Evolutionary conservation across 805 yeast genomes (phyloP).

Genomic region (Clavispora santaluciae): DNA sequence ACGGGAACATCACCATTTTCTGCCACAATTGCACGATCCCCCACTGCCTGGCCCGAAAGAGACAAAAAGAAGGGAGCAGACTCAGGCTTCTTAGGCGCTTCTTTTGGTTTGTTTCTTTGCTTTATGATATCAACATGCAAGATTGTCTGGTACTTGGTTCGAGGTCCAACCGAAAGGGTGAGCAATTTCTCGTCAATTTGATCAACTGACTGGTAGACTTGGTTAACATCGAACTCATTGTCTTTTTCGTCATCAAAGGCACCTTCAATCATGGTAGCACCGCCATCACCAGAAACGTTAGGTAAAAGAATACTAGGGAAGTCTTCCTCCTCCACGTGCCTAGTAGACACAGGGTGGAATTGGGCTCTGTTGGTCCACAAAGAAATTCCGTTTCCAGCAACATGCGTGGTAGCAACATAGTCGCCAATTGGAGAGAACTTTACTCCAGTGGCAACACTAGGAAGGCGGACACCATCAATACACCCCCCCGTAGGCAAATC

Average conservation of each 20-base stretch:
- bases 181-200: constrained; percentile 61
- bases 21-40: constrained; percentile 58
- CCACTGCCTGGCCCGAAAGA: constrained; percentile 60
- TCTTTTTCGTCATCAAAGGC: constrained; percentile 51
- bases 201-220: constrained; percentile 47
- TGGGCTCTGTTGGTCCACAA: constrained; percentile 92
- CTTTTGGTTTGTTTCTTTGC: constrained; percentile 83
- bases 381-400: constrained; percentile 80
- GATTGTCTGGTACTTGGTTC: constrained; percentile 73
- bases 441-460: constrained; percentile 74
- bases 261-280: constrained; percentile 66
- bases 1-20: constrained; percentile 24
- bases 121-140: constrained; percentile 79
- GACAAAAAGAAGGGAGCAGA: constrained; percentile 77
- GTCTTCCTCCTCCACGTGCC: constrained; percentile 71
- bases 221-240: constrained; percentile 28
- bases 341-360: constrained; percentile 68
- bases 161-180: constrained; percentile 74
- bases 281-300: constrained; percentile 74
- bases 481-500: constrained; percentile 96
- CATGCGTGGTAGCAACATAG: constrained; percentile 88
- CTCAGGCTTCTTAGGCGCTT: constrained; percentile 81
- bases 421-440: constrained; percentile 86
- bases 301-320: constrained; percentile 65
- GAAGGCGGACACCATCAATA: constrained; percentile 81